Evolutionary conservation across 2,329 filamentous ascomycete genomes (phyloP), one percentile per base, ranked within the genome.

Genomic region (Polytolypa hystricis): DNA sequence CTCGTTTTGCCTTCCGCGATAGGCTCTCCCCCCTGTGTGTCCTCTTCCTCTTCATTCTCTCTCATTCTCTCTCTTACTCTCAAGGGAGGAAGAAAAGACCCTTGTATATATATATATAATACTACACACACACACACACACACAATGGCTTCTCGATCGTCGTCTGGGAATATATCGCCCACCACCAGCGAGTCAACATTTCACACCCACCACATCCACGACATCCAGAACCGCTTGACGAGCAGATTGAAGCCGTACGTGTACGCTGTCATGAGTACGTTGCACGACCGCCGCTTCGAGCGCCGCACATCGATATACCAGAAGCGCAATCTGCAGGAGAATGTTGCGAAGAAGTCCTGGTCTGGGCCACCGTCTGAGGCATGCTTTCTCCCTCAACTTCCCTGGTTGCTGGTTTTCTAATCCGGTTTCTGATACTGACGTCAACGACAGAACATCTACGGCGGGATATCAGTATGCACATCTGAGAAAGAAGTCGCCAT

Each of bases 401-500:
- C 14, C 28, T n/a, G n/a, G n/a, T n/a, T n/a, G n/a, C n/a, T n/a
- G n/a, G n/a, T n/a, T n/a, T n/a, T n/a, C n/a, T n/a, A n/a, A n/a
- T n/a, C n/a, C n/a, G n/a, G n/a, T n/a, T n/a, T n/a, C n/a, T n/a
- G n/a, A n/a, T n/a, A n/a, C n/a, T n/a, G n/a, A n/a, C n/a, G n/a
- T n/a, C n/a, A n/a, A n/a, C n/a, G n/a, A n/a, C n/a, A 65, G 53
- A 60, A 50, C 10, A 58, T 65, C 26, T 65, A 65, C 41, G 61
- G 53, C 18, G 64, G 61, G 12, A 48, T 65, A 18, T 57, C 62
- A 0, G 50, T 51, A 2, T 42, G 45, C 4, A 54, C 60, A 17
- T 46, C 50, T 3, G 49, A 60, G 4, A 44, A 58, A 26, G 67
- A 67, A 1, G 65, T 75, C 8, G 69, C 72, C 4, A 66, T 84